These are phyloP conservation scores for Geotrichum cucujoidarum DNA, from an alignment of 1,139 yeast species.

Conservation along the genomic window DNA sequence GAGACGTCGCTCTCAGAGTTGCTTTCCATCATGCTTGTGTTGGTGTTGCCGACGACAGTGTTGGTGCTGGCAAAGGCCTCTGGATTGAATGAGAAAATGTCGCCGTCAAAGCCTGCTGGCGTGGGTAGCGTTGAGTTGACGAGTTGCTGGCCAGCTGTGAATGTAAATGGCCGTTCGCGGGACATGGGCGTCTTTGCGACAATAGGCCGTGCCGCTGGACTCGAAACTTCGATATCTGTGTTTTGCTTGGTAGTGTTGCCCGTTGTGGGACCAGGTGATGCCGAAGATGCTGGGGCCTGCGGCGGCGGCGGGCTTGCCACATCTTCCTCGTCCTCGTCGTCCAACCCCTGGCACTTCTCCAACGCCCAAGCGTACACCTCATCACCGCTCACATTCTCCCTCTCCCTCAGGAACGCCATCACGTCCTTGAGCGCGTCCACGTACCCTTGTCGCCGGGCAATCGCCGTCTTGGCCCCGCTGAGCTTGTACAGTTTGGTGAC, in stretches of 20 bases:
- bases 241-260: too few relatives aligned
- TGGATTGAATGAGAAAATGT: not conserved
- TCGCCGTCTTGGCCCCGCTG: slow-evolving; percentile 27
- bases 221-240: too few relatives aligned
- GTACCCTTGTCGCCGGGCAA: slow-evolving; percentile 30
- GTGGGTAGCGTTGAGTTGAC: too few relatives aligned
- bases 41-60: too few relatives aligned
- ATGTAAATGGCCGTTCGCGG: not conserved
- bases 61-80: not conserved
- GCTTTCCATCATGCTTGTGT: not conserved
- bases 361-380: slow-evolving; percentile 19
- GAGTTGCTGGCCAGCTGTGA: not conserved
- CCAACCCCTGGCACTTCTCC: slow-evolving; percentile 17
- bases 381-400: slow-evolving; percentile 9
- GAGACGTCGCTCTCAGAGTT: not conserved
- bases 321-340: slow-evolving; percentile 3
- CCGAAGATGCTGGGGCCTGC: not conserved
- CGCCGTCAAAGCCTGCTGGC: too few relatives aligned
- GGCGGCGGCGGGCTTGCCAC: too few relatives aligned
- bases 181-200: not conserved
- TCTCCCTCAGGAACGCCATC: slow-evolving; percentile 16
- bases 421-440: slow-evolving; percentile 26
- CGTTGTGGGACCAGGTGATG: not conserved
- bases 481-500: slow-evolving; percentile 24
- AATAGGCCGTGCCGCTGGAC: not conserved